phyloP scores from a whole-genome alignment of 139 green algal species.

The Pleodorina starrii region DNA sequence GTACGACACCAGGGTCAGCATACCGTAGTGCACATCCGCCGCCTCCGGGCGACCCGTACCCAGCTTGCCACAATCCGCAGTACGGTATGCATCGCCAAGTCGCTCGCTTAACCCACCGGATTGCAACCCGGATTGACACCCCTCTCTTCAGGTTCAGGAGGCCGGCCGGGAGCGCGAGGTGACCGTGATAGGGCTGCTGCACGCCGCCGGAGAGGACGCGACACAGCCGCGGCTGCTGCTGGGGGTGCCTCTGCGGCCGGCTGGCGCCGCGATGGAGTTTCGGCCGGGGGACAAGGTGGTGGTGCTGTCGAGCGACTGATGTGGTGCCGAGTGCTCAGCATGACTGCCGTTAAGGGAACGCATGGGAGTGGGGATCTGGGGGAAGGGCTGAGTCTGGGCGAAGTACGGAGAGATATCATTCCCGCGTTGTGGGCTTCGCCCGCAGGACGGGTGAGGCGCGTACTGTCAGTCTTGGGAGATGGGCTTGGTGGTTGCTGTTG shows the following conservation, averaged over 20 bases:
- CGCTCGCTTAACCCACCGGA: neutral
- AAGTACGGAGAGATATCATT: no score
- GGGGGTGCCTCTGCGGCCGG: neutral
- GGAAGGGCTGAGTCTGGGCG: no score
- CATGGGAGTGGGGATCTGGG: no score
- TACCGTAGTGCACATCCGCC: neutral
- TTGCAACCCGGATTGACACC: neutral
- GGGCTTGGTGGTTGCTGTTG: no score
- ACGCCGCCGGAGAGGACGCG: neutral
- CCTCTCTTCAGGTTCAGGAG: slow-evolving; percentile 30
- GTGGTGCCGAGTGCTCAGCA: no score
- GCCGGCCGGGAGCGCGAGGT: neutral
- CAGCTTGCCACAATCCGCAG: neutral
- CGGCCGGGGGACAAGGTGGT: slow-evolving; percentile 53
- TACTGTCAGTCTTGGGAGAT: no score
- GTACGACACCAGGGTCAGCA: neutral
- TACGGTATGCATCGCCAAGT: neutral
- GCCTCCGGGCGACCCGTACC: neutral
- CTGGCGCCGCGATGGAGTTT: neutral
- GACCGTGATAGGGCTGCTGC: slow-evolving; percentile 34
- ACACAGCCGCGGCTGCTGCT: slow-evolving; percentile 23
- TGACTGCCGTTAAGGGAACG: no score
- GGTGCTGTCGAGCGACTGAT: slow-evolving; percentile 45
- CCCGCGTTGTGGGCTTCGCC: no score
- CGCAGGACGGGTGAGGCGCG: no score